Evolutionary conservation across 106 monocot genomes (phyloP).

Genomic region (Allium fistulosum): DNA sequence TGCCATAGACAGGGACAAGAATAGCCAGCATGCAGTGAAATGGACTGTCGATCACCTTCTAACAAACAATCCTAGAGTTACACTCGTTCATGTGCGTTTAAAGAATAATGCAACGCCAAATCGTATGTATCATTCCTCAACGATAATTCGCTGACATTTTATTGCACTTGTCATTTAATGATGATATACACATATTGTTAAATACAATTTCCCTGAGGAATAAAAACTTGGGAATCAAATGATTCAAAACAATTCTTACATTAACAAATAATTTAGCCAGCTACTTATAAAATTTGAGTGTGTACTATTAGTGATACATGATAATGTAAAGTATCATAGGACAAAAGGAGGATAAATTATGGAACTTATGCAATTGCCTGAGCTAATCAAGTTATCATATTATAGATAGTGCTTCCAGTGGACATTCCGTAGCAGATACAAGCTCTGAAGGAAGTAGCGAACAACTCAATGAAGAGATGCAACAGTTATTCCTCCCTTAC

Average conservation of each 20-base stretch:
- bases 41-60: constrained; percentile 44
- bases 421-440: constrained; percentile 9
- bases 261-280: too few relatives aligned
- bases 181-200: not conserved
- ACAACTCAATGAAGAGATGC: constrained; percentile 35
- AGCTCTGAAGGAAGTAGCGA: constrained; percentile 16
- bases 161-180: not conserved
- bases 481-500: constrained; percentile 52
- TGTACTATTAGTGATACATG: too few relatives aligned
- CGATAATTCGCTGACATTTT: not conserved
- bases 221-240: not conserved
- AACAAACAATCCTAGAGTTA: constrained; percentile 16
- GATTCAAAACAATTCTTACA: not conserved
- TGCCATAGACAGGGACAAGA: constrained; percentile 72
- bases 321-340: too few relatives aligned
- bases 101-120: not conserved
- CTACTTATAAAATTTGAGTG: too few relatives aligned
- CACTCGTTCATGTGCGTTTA: constrained; percentile 52
- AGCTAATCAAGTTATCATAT: not conserved
- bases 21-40: constrained; percentile 56
- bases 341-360: too few relatives aligned
- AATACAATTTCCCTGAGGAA: not conserved
- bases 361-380: not conserved
- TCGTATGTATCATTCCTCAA: constrained; percentile 43
- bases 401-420: not conserved